Conservation (phyloP, 2,329 filamentous ascomycete species). For the Bipolaris oryzae region DNA sequence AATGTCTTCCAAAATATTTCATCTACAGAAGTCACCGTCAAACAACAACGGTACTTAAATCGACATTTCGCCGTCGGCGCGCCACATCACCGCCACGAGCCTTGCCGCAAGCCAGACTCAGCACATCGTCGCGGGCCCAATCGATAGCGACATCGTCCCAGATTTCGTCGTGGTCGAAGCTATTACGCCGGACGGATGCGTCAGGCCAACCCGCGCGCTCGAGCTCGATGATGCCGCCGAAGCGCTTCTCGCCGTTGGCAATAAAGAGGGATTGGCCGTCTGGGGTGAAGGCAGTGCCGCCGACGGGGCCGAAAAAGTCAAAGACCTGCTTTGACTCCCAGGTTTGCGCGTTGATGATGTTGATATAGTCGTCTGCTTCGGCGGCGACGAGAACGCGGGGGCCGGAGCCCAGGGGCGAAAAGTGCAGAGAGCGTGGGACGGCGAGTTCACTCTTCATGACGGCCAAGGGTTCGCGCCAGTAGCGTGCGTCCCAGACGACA, state of each 20-base stretch:
- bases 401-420: constrained; percentile 73
- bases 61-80: constrained; percentile 32
- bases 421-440: constrained; percentile 70
- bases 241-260: constrained; percentile 67
- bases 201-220: constrained; percentile 54
- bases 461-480: constrained; percentile 63
- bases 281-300: constrained; percentile 69
- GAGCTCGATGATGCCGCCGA: constrained; percentile 71
- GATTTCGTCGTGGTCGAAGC: background rate
- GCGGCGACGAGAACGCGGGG: constrained; percentile 71
- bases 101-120: constrained; percentile 17
- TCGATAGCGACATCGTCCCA: constrained; percentile 25
- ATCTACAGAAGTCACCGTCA: constrained; percentile 40
- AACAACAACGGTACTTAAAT: constrained; percentile 34
- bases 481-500: constrained; percentile 77
- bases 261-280: constrained; percentile 72
- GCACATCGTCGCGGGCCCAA: constrained; percentile 31
- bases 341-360: constrained; percentile 70
- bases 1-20: background rate
- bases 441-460: constrained; percentile 70
- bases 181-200: constrained; percentile 10
- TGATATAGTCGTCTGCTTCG: constrained; percentile 76
- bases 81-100: constrained; percentile 21
- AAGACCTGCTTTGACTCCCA: constrained; percentile 71
- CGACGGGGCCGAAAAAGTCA: constrained; percentile 77